Evolutionary conservation across 2,329 filamentous ascomycete species (phyloP), one percentile per base, ranked within the genome.

Genomic region (Epichloe festucae): DNA sequence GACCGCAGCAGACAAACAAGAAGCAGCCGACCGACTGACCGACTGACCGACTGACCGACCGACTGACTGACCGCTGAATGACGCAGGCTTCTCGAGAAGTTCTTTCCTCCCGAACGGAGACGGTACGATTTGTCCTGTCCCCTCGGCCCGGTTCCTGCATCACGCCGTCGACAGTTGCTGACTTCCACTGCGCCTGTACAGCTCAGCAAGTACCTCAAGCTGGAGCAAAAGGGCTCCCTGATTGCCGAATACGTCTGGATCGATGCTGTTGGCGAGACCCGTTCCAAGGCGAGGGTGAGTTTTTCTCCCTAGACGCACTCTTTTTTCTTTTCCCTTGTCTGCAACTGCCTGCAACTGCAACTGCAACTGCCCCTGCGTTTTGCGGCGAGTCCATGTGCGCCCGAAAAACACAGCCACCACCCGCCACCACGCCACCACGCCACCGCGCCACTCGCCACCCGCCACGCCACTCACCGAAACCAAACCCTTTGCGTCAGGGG

Each of bases 211-310:
- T 97, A 91, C 79, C 82, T 93, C 73, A 77, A 77, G 65, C 87
- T 97, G 64, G 85, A 89, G 70, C 91, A 97, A 77, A 87, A 85
- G 70, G 90, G 89, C 70, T 76, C 74, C 62, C 77, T 94, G 67
- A 93, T 95, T 72, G 91, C 89, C 66, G 91, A 96, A 76, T 96
- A 96, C 74, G 83, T 96, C 77, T 96, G 91, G 91, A 85, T 96
- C 68, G 90, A 96, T 67, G 77, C 86, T 59, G 72, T 74, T 59
- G 89, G 90, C 68, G 84, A 85, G 65, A 79, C 87, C 62, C 89
- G 93, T 65, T 95, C 89, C 69, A 98, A 97, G 78, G 91, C 87
- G 67, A 94, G 89, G 80, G 91, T 96, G 78, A 78, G 88, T 77
- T 58, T 17, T 58, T 54, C 59, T 49, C 17, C 47, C 6, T 11